Conservation (phyloP, 495 filamentous ascomycete species). For the Podospora australis region DNA sequence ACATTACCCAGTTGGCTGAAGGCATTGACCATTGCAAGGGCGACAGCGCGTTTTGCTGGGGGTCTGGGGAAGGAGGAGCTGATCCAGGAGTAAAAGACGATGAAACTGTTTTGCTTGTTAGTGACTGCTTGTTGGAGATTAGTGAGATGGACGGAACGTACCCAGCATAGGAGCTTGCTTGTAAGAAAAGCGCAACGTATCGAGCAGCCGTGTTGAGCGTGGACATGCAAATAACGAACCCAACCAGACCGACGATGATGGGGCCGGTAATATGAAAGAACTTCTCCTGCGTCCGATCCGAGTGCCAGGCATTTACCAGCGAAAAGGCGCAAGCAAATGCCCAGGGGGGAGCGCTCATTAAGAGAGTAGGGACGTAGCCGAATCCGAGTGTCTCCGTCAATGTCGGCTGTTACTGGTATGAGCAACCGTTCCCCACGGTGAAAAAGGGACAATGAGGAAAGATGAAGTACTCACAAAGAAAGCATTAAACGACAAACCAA, state of each 20-base stretch:
- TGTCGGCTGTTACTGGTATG: constrained; percentile 63
- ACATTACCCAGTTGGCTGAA: constrained; percentile 66
- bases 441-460: constrained; percentile 46
- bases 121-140: too few species aligned
- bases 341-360: constrained; percentile 70
- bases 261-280: constrained; percentile 69
- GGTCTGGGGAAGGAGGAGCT: constrained; percentile 66
- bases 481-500: constrained; percentile 42
- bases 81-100: constrained; percentile 72
- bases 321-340: constrained; percentile 61
- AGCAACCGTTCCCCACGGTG: constrained; percentile 41
- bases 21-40: constrained; percentile 71
- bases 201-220: constrained; percentile 59
- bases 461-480: constrained; percentile 34
- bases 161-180: constrained; percentile 51
- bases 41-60: constrained; percentile 71
- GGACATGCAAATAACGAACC: constrained; percentile 65
- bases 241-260: constrained; percentile 57
- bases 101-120: constrained; percentile 39
- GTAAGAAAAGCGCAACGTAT: constrained; percentile 73
- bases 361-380: constrained; percentile 58
- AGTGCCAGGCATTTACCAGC: constrained; percentile 66
- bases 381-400: constrained; percentile 70
- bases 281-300: constrained; percentile 63
- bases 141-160: constrained; percentile 3